Evolutionary conservation across 177 flowering plant species (phyloP), one percentile per base, ranked within the genome.

Genomic region (Vitis hybrid): DNA sequence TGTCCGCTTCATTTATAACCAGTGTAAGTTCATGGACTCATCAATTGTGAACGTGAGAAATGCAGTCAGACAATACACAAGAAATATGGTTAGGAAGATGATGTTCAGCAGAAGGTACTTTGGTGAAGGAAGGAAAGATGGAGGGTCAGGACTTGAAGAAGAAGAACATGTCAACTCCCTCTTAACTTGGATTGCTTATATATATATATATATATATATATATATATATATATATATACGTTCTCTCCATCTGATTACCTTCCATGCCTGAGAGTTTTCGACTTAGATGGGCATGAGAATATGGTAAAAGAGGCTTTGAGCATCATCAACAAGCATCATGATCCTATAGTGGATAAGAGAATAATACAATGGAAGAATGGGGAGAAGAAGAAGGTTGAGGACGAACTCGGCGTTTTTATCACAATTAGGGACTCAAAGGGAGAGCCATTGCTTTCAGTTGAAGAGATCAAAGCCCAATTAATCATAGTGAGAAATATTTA

Each of bases 91-190:
- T 0, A 79, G 82, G n/a, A 82, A 77, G 65, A 26, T 84, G 76
- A 68, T 84, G 63, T 84, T 84, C 72, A 74, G 68, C 18, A 74
- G 20, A 66, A 77, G 86, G 60, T 81, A 77, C 45, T 86, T 82
- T 49, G 83, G 84, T 7, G 19, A 72, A 5, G 82, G 79, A 11
- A 79, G 65, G n/a, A 6, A 12, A 14, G 84, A 82, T 59, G 85
- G 87, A 20, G 85, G 87, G 3, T 84, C 88, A 0, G 79, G 82
- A 0, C 16, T 14, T 1, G 83, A 83, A n/a, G 88, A 85, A 59
- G 76, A 61, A 48, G 82, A 83, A 48, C 82, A 85, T 16, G 73
- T 78, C 0, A 65, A 71, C 1, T 73, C 88, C 1, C 16, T 81
- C 5, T 83, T 81, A 31, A 71, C 61, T 1, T 61, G 1, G 22